Conservation (phyloP, 371 early-diverging fungal species). For the Mortierella sp. region DNA sequence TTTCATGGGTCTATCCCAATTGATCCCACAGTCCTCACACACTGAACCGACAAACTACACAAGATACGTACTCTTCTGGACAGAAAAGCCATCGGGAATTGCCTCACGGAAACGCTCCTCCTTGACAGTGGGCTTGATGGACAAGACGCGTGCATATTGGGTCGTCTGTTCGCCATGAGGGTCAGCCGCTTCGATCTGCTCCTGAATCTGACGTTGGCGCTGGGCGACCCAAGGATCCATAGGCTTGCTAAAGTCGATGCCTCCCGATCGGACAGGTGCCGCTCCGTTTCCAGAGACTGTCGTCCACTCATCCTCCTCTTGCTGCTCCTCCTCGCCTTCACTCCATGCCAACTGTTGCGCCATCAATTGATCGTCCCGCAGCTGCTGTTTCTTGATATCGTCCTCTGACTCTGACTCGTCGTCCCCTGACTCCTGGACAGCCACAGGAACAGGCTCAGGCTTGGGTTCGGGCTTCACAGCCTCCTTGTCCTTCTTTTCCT, state of each 20-base stretch:
- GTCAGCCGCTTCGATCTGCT: conserved; percentile 37
- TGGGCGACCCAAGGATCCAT: conserved; percentile 59
- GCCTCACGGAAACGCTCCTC: conserved; percentile 45
- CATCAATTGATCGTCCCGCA: neutral
- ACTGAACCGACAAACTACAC: neutral
- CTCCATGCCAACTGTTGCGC: conserved; percentile 10
- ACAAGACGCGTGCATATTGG: conserved; percentile 45
- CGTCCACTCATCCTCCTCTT: conserved; percentile 39
- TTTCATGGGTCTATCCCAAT: neutral
- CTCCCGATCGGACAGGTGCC: conserved; percentile 33
- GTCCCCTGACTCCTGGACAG: conserved; percentile 11
- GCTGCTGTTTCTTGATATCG: neutral
- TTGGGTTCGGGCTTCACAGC: conserved; percentile 18
- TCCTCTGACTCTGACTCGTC: neutral
- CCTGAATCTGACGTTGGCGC: conserved; percentile 39
- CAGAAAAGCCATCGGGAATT: conserved; percentile 48
- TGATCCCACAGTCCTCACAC: neutral
- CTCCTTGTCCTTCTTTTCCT: conserved; percentile 29
- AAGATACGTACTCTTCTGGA: conserved; percentile 41
- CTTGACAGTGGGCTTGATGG: conserved; percentile 53
- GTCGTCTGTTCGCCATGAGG: conserved; percentile 49
- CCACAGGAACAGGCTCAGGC: conserved; percentile 7
- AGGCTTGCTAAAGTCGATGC: conserved; percentile 53
- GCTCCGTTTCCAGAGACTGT: conserved; percentile 28
- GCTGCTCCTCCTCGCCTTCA: conserved; percentile 3